Evolutionary conservation across 2,329 filamentous ascomycete genomes (phyloP).

Genomic region (Diaporthe aspalathi): DNA sequence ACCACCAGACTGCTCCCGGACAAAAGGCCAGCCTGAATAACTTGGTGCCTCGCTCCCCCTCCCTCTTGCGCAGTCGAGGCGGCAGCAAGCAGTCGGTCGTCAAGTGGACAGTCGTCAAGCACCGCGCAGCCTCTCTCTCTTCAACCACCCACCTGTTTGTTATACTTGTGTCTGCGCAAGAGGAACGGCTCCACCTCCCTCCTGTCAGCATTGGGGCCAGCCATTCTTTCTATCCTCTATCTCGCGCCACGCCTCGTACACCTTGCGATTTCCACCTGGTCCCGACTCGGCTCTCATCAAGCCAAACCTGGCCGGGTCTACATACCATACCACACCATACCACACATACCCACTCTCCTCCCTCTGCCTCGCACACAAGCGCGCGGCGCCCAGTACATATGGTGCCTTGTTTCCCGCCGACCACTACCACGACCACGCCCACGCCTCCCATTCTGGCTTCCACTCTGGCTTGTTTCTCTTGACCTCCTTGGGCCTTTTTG

Average conservation of each 20-base stretch:
- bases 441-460: not conserved
- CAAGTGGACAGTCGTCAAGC: not conserved
- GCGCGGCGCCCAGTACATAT: constrained; percentile 21
- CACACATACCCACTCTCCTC: not conserved
- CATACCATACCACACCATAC: not conserved
- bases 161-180: no score
- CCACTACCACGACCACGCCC: not conserved
- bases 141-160: constrained; percentile 10
- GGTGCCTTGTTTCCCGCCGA: constrained; percentile 20
- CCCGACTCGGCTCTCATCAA: constrained; percentile 10
- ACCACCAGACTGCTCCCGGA: constrained; percentile 4
- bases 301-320: constrained; percentile 3
- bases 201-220: constrained; percentile 22
- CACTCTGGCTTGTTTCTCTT: constrained; percentile 7
- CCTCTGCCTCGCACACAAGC: not conserved
- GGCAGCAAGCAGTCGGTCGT: not conserved
- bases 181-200: constrained; percentile 13
- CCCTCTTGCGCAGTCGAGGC: not conserved
- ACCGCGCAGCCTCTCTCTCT: not conserved
- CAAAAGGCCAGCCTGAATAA: constrained; percentile 9
- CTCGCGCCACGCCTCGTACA: constrained; percentile 31
- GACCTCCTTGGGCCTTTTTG: constrained; percentile 17
- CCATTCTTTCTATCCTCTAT: constrained; percentile 27
- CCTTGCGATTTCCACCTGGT: constrained; percentile 21
- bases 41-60: not conserved